A percentile compares a stretch with the other conserved stretches of the same genome.
These are phyloP conservation scores for Barbarea vulgaris DNA, from an alignment of 345 rosid species.

Conservation along the genomic window DNA sequence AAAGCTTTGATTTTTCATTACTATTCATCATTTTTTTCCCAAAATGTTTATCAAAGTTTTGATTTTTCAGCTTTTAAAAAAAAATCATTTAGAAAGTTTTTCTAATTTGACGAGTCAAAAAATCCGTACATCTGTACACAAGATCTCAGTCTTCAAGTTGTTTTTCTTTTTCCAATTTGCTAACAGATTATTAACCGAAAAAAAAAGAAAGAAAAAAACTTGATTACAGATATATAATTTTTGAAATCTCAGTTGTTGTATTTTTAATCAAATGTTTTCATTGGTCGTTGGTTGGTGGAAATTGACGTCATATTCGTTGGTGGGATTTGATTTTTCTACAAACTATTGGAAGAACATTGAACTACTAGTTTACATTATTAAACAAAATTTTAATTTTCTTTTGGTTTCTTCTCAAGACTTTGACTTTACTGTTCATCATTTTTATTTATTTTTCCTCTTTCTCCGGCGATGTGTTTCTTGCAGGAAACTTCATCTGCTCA, in stretches of 20 bases:
- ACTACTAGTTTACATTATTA: background rate
- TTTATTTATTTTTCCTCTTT: background rate
- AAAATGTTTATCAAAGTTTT: background rate
- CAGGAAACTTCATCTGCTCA: slow-evolving; percentile 93
- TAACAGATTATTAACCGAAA: background rate
- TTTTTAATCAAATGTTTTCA: slow-evolving; percentile 21
- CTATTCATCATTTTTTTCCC: background rate
- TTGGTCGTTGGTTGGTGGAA: slow-evolving; percentile 38
- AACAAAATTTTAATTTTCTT: background rate
- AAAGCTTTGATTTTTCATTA: slow-evolving; percentile 4
- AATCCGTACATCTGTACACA: background rate
- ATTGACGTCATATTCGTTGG: slow-evolving; percentile 34
- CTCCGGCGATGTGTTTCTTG: slow-evolving; percentile 16
- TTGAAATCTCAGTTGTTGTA: slow-evolving; percentile 13
- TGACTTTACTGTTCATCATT: slow-evolving; percentile 27
- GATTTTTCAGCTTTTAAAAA: background rate
- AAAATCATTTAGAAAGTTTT: background rate
- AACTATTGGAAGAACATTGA: slow-evolving; percentile 5
- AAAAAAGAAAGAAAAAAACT: background rate
- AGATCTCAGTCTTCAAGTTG: slow-evolving; percentile 25
- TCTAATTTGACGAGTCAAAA: background rate
- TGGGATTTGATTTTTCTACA: slow-evolving; percentile 28
- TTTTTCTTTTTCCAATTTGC: background rate
- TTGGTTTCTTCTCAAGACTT: slow-evolving; percentile 1
- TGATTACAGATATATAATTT: background rate